These are phyloP conservation scores for Ceratobasidium sp. DNA, from an alignment of 1,284 basidiomycete species.

Conservation along the genomic window DNA sequence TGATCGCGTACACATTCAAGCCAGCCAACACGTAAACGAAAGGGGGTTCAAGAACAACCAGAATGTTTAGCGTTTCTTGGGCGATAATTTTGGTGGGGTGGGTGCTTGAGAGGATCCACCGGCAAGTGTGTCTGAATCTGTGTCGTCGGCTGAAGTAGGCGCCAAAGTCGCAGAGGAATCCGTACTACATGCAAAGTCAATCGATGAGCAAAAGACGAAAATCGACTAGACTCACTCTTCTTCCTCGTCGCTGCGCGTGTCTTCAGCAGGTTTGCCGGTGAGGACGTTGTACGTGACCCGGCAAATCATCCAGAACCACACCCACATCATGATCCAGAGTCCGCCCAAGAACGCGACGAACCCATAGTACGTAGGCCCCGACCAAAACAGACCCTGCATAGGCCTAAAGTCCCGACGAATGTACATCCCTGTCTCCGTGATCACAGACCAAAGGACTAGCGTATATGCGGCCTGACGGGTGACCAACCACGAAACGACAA, in stretches of 20 bases:
- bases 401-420: slow-evolving; percentile 68
- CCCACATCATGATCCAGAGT: slow-evolving; percentile 75
- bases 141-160: background rate
- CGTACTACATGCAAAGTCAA: background rate
- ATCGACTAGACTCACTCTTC: slow-evolving; percentile 2
- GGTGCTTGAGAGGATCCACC: slow-evolving; percentile 8
- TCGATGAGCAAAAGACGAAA: background rate
- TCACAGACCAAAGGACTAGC: slow-evolving; percentile 68
- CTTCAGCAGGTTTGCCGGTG: slow-evolving; percentile 79
- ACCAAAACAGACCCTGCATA: slow-evolving; percentile 65
- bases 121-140: slow-evolving; percentile 22
- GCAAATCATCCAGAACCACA: slow-evolving; percentile 89
- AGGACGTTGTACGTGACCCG: slow-evolving; percentile 83
- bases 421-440: slow-evolving; percentile 58
- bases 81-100: slow-evolving; percentile 16
- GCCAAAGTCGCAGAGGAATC: slow-evolving; percentile 22
- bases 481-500: slow-evolving; percentile 87
- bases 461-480: slow-evolving; percentile 85
- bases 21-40: background rate
- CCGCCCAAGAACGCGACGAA: slow-evolving; percentile 67
- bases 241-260: slow-evolving; percentile 86
- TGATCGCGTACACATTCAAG: slow-evolving; percentile 2
- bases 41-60: background rate
- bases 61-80: slow-evolving; percentile 19
- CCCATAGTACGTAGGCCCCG: slow-evolving; percentile 53